Base-by-base conservation (phyloP, 192 early-diverging fungal species). In the Umbelopsis isabellina region DNA sequence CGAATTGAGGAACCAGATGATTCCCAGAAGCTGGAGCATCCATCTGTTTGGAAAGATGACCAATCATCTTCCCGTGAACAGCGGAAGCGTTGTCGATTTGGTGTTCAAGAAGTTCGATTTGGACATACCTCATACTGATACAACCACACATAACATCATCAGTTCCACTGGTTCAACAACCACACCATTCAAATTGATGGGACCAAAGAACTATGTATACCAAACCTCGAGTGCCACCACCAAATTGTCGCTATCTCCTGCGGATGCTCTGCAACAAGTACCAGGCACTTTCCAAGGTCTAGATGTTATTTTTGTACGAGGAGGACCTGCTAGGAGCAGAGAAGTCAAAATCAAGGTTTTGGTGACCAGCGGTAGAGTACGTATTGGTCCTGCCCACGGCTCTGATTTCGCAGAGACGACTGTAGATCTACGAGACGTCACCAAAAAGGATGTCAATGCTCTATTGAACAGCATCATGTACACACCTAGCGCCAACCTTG, bases 31-130 rank as follows among this genome's bases (percentile, higher is more conserved):
- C 1, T 83, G 85, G 72, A 84, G 80, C 10, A 76, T 85, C 11
- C 84, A 88, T 53, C 66, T 88, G 51, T 88, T 84, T 68, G 86
- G 86, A 15, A 88, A 85, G 53, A 81, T 84, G 74, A 88, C 86
- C 4, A 86, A 85, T 61, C 68, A 72, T 67, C 70, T 81, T 50
- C 52, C 78, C 0, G 81, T 88, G 10, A 78, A 84, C 41, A 66
- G 75, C 8, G 80, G 78, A 3, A 85, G 84, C 74, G 78, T 88
- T 1, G 76, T 88, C 44, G 79, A 77, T 27, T 46, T 73, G 6
- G 71, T 81, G 0, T 73, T 87, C 46, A 82, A 80, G 44, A 77
- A 77, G 35, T 86, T 85, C 80, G 75, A 73, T 20, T 46, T 88
- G 48, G 83, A 82, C 58, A 72, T 85, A 47, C 81, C 71, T 46